Evolutionary conservation across 75 land plant species (phyloP).

Genomic region (Sequoia sempervirens): DNA sequence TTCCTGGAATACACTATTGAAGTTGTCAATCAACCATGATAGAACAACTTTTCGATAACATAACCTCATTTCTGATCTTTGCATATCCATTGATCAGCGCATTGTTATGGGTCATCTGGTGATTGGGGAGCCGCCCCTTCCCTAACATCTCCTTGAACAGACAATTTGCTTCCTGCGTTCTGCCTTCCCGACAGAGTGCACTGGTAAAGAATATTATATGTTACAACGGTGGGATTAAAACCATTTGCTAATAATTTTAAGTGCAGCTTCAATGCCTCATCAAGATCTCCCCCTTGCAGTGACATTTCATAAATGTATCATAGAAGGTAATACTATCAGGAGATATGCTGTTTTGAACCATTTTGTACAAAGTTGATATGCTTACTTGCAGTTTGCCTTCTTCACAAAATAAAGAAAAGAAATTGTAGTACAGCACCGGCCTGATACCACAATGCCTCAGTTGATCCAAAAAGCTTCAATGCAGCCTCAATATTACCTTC

Average conservation of each 20-base stretch:
- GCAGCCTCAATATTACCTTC: constrained; percentile 42
- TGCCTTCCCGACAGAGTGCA: constrained; percentile 35
- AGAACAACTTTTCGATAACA: neutral
- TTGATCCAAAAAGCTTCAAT: constrained; percentile 28
- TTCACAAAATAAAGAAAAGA: constrained; percentile 34
- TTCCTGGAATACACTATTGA: neutral
- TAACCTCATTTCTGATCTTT: constrained; percentile 19
- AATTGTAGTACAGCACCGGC: constrained; percentile 44
- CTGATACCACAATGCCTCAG: constrained; percentile 32
- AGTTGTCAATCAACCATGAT: neutral
- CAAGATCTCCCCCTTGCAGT: constrained; percentile 41
- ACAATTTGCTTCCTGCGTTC: constrained; percentile 35
- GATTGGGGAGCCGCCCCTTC: constrained; percentile 45
- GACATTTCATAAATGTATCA: constrained; percentile 49
- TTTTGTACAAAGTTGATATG: constrained; percentile 43
- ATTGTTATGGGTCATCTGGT: constrained; percentile 39
- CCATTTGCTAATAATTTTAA: constrained; percentile 27
- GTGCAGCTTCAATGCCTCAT: constrained; percentile 39
- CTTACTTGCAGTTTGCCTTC: constrained; percentile 42
- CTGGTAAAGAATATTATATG: constrained; percentile 51
- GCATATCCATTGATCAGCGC: constrained; percentile 37
- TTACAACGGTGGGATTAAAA: constrained; percentile 35
- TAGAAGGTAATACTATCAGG: constrained; percentile 11
- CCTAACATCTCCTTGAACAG: constrained; percentile 33
- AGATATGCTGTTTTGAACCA: constrained; percentile 26